A percentile compares a stretch with the other conserved stretches of the same genome.
Conservation (phyloP, 2,329 filamentous ascomycete species). For the Fonsecaea multimorphosa region DNA sequence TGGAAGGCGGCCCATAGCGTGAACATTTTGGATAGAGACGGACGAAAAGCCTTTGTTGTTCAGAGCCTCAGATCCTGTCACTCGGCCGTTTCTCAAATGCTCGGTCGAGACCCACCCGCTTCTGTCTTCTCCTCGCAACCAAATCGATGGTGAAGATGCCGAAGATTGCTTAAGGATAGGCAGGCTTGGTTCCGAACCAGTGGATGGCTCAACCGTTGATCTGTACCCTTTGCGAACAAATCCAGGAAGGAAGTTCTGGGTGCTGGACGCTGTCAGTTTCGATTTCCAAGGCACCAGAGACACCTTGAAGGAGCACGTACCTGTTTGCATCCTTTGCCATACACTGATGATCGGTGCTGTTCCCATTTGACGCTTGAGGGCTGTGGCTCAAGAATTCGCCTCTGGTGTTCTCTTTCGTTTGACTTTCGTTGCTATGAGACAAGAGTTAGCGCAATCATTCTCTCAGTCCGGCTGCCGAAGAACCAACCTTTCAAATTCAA, state of each 20-base stretch:
- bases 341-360: slow-evolving; percentile 1
- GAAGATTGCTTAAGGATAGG: slow-evolving; percentile 23
- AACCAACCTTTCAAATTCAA: slow-evolving; percentile 24
- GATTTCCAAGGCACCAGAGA: background rate
- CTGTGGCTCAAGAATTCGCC: slow-evolving; percentile 10
- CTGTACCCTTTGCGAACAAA: slow-evolving; percentile 15
- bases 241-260: slow-evolving; percentile 4
- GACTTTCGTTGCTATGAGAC: slow-evolving; percentile 6
- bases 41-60: slow-evolving; percentile 39
- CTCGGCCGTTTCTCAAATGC: slow-evolving; percentile 17
- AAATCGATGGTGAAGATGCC: slow-evolving; percentile 22
- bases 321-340: background rate
- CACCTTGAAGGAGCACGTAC: slow-evolving; percentile 14
- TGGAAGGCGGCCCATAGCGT: slow-evolving; percentile 38
- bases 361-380: slow-evolving; percentile 13
- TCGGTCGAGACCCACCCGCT: slow-evolving; percentile 23
- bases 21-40: slow-evolving; percentile 38
- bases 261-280: slow-evolving; percentile 21
- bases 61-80: slow-evolving; percentile 21
- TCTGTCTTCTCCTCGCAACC: slow-evolving; percentile 26
- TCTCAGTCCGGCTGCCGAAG: background rate
- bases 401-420: slow-evolving; percentile 26
- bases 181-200: slow-evolving; percentile 19
- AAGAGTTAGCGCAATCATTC: slow-evolving; percentile 15
- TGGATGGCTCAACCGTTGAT: slow-evolving; percentile 15